Evolutionary conservation across 805 yeast genomes (phyloP).

Genomic region (Vanderwaltozyma polyspora): DNA sequence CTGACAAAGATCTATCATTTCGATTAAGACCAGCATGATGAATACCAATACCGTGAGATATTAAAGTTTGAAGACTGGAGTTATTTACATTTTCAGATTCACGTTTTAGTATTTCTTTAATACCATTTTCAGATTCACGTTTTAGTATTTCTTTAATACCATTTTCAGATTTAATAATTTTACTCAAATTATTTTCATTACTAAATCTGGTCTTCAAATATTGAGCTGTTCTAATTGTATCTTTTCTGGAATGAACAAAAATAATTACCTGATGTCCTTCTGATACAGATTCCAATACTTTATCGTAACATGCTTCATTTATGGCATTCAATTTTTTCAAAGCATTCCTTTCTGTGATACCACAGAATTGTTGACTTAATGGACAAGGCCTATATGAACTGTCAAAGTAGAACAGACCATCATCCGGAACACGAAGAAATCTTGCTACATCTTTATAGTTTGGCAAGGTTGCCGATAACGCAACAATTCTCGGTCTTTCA

Average conservation of each 20-base stretch:
- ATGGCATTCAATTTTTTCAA: conserved; percentile 68
- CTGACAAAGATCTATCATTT: conserved; percentile 65
- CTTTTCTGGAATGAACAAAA: conserved; percentile 90
- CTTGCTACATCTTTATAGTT: conserved; percentile 78
- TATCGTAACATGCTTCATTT: conserved; percentile 85
- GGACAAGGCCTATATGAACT: conserved; percentile 87
- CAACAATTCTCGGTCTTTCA: conserved; percentile 54
- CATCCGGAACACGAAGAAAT: conserved; percentile 55
- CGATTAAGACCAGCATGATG: conserved; percentile 85
- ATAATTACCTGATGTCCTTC: conserved; percentile 72
- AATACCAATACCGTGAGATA: conserved; percentile 69
- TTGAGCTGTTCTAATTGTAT: conserved; percentile 73
- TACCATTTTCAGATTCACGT: conserved; percentile 42
- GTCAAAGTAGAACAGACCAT: conserved; percentile 72
- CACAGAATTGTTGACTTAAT: conserved; percentile 74
- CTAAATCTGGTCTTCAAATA: no score
- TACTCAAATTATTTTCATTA: no score
- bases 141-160: conserved; percentile 39
- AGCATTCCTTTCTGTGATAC: conserved; percentile 74
- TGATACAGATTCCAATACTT: conserved; percentile 49
- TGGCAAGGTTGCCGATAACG: conserved; percentile 87
- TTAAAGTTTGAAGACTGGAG: conserved; percentile 42
- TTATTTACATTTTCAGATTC: conserved; percentile 52
- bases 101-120: conserved; percentile 47
- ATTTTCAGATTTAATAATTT: conserved; percentile 44